These are phyloP conservation scores for Codiaeum variegatum DNA, from an alignment of 441 rosid species.

Conservation along the genomic window DNA sequence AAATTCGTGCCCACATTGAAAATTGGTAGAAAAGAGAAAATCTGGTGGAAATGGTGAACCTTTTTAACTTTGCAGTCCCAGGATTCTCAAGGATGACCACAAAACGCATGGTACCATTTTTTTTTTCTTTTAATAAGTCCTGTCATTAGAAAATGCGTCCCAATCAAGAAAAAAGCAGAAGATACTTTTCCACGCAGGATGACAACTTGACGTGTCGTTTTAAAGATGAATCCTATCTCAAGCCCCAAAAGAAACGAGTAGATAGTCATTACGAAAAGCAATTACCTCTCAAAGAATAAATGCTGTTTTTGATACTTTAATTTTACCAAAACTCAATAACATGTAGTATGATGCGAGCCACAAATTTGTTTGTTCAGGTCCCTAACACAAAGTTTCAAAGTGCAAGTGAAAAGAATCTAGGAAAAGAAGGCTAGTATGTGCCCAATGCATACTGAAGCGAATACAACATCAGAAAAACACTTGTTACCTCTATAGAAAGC, in stretches of 20 bases:
- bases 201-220: conserved; percentile 3
- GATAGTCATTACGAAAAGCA: neutral
- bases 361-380: neutral
- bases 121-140: neutral
- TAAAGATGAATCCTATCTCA: neutral
- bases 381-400: neutral
- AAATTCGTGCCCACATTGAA: neutral
- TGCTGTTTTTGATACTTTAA: neutral
- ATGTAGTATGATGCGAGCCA: too few relatives aligned
- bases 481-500: neutral
- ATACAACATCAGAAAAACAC: conserved; percentile 1
- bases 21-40: neutral
- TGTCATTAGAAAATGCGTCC: neutral
- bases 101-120: neutral
- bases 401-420: conserved; percentile 1
- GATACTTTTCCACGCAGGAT: neutral
- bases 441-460: neutral
- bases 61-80: neutral
- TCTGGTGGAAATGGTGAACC: neutral
- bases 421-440: neutral
- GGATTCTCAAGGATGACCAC: conserved; percentile 14
- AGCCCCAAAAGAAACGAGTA: neutral
- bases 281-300: neutral
- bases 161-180: neutral
- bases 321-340: neutral